phyloP scores from a whole-genome alignment of 2,329 filamentous ascomycete genomes.

The Rhynchosporium graminicola region DNA sequence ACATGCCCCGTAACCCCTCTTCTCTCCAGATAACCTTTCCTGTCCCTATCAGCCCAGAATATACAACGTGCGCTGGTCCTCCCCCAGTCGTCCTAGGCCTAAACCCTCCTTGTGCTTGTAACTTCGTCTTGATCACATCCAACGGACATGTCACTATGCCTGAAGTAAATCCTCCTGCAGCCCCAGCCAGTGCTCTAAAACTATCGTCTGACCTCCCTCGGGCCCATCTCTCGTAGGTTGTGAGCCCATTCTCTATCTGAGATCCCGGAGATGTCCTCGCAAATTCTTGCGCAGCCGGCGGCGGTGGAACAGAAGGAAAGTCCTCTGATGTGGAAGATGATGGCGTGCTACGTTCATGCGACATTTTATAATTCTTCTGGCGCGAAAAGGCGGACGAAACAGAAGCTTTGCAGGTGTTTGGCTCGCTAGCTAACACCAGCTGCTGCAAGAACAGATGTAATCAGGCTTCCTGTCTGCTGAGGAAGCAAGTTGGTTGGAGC shows the following conservation, averaged over 20 bases:
- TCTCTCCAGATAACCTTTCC: conserved; percentile 82
- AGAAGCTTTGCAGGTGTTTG: conserved; percentile 35
- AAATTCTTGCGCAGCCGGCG: conserved; percentile 29
- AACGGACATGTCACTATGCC: conserved; percentile 95
- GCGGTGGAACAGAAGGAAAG: conserved; percentile 30
- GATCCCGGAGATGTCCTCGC: conserved; percentile 24
- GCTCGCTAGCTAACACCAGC: conserved; percentile 32
- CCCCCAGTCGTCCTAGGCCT: conserved; percentile 40
- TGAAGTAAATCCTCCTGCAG: conserved; percentile 86
- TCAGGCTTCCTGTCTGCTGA: not conserved
- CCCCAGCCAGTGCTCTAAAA: conserved; percentile 84
- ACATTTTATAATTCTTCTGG: conserved; percentile 45
- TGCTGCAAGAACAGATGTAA: conserved; percentile 28
- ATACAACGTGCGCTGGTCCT: conserved; percentile 55
- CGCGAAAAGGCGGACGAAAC: conserved; percentile 41
- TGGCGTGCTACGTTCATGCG: conserved; percentile 46
- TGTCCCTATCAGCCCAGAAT: conserved; percentile 85
- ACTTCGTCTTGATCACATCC: conserved; percentile 98
- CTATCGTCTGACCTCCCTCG: conserved; percentile 58
- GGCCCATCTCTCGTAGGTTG: conserved; percentile 57
- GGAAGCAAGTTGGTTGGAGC: not conserved
- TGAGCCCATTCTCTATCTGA: conserved; percentile 37
- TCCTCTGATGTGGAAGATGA: conserved; percentile 38
- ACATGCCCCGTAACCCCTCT: conserved; percentile 87
- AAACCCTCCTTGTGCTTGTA: conserved; percentile 93